Percentiles rank a stretch among this genome's conserved stretches.
Conservation (phyloP, 1,284 basidiomycete genomes). For the Naganishia liquefaciens region DNA sequence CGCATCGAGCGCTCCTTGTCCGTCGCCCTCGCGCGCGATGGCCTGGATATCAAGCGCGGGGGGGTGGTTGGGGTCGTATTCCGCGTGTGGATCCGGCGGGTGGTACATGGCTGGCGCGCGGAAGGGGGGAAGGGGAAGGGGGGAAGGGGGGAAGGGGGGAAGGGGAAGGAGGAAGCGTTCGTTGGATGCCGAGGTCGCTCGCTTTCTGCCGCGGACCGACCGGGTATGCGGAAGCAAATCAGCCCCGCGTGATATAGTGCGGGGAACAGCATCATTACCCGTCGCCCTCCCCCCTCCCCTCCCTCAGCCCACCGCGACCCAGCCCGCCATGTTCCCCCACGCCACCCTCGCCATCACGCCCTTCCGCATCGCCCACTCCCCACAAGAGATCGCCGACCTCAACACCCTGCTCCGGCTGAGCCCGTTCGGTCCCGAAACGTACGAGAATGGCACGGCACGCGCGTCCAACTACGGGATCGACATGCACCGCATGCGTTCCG, state of each 20-base stretch:
- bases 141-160: background rate
- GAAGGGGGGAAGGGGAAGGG: background rate
- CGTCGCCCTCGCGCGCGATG: conserved; percentile 33
- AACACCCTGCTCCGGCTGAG: conserved; percentile 19
- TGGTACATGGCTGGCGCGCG: conserved; percentile 1
- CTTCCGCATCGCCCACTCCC: conserved; percentile 28
- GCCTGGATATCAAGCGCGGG: conserved; percentile 47
- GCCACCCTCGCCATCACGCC: conserved; percentile 26
- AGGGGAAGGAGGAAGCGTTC: background rate
- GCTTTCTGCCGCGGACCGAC: too few relatives aligned
- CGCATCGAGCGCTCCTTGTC: conserved; percentile 34
- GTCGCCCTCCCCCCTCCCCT: too few relatives aligned
- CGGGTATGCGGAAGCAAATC: too few relatives aligned
- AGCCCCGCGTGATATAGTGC: too few relatives aligned
- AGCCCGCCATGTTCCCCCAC: conserved; percentile 22
- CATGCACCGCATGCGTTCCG: conserved; percentile 19
- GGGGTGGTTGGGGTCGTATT: conserved; percentile 52
- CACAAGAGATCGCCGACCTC: conserved; percentile 5
- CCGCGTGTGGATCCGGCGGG: background rate
- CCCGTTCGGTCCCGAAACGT: conserved; percentile 21
- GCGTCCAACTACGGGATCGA: conserved; percentile 36
- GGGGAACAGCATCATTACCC: too few relatives aligned
- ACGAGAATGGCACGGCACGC: conserved; percentile 21
- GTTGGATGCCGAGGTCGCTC: too few relatives aligned
- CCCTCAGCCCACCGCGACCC: background rate